A percentile compares a stretch with the other conserved stretches of the same genome.
phyloP scores from a whole-genome alignment of 352 stramenopile genomes.

The Paralagenidium karlingii region DNA sequence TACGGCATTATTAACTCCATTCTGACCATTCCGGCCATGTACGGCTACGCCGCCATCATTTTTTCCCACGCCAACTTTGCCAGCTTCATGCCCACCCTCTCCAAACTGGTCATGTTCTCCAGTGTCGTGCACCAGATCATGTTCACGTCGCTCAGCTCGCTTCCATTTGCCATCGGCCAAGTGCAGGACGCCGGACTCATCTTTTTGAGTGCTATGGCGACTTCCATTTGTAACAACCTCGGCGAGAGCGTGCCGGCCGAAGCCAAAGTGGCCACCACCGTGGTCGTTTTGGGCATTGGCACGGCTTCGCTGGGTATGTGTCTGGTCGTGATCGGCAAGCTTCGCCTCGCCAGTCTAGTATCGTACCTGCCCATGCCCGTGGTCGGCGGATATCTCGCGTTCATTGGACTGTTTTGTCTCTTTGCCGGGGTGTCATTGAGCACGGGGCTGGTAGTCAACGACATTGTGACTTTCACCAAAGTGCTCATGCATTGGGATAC shows the following conservation, averaged over 20 bases:
- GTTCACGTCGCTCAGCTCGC: slow-evolving; percentile 79
- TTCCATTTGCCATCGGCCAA: slow-evolving; percentile 96
- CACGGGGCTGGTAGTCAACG: slow-evolving; percentile 86
- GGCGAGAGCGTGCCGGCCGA: slow-evolving; percentile 44
- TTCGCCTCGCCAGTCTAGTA: slow-evolving; percentile 90
- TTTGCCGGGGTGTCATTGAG: slow-evolving; percentile 87
- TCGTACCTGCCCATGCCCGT: slow-evolving; percentile 96
- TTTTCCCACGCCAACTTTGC: slow-evolving; percentile 87
- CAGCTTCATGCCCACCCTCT: slow-evolving; percentile 81
- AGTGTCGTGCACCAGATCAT: slow-evolving; percentile 91
- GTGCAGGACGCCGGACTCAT: slow-evolving; percentile 98
- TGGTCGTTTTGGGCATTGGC: slow-evolving; percentile 86
- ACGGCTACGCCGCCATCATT: slow-evolving; percentile 94
- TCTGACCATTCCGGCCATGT: slow-evolving; percentile 90
- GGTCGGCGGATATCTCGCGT: slow-evolving; percentile 95
- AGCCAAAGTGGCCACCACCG: slow-evolving; percentile 86
- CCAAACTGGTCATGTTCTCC: slow-evolving; percentile 95
- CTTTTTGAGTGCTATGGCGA: slow-evolving; percentile 93
- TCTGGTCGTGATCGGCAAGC: slow-evolving; percentile 90
- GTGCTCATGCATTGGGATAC: slow-evolving; percentile 52
- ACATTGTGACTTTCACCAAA: slow-evolving; percentile 68
- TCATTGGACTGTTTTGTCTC: slow-evolving; percentile 95
- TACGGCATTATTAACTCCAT: slow-evolving; percentile 91
- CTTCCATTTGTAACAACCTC: slow-evolving; percentile 77
- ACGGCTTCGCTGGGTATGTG: slow-evolving; percentile 87